Evolutionary conservation across 352 stramenopile genomes (phyloP).

Genomic region (Phytophthora crassamura): DNA sequence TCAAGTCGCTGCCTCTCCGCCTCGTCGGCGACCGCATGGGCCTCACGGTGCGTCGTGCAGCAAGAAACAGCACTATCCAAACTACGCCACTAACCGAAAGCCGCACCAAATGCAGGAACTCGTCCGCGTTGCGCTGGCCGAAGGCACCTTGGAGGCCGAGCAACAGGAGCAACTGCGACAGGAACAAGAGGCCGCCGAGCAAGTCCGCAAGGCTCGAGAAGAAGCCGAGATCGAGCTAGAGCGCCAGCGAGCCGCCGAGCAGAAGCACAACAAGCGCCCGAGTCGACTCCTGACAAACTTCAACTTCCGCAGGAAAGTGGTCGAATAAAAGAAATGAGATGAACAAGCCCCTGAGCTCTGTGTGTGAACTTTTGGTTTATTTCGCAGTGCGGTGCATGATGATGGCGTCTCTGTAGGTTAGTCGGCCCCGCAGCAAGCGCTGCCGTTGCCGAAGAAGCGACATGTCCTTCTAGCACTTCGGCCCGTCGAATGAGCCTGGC

Average conservation of each 20-base stretch:
- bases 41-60: conserved; percentile 40
- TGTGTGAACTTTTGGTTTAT: not conserved
- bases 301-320: conserved; percentile 22
- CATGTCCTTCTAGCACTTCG: no score
- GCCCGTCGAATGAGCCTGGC: no score
- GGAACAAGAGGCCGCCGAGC: conserved; percentile 22
- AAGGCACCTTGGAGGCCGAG: conserved; percentile 50
- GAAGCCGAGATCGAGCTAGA: conserved; percentile 9
- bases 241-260: conserved; percentile 18
- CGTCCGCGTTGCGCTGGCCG: conserved; percentile 51
- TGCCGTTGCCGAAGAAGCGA: no score
- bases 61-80: not conserved
- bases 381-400: no score
- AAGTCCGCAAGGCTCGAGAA: conserved; percentile 7
- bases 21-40: conserved; percentile 62
- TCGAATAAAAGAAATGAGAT: no score
- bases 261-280: conserved; percentile 20
- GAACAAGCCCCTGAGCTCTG: no score
- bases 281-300: conserved; percentile 26
- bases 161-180: conserved; percentile 42
- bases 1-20: conserved; percentile 34
- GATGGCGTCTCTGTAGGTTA: no score
- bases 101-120: conserved; percentile 48
- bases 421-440: no score
- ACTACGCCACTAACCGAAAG: not conserved